phyloP scores from a whole-genome alignment of 495 filamentous ascomycete genomes.

The Platismatia glauca region DNA sequence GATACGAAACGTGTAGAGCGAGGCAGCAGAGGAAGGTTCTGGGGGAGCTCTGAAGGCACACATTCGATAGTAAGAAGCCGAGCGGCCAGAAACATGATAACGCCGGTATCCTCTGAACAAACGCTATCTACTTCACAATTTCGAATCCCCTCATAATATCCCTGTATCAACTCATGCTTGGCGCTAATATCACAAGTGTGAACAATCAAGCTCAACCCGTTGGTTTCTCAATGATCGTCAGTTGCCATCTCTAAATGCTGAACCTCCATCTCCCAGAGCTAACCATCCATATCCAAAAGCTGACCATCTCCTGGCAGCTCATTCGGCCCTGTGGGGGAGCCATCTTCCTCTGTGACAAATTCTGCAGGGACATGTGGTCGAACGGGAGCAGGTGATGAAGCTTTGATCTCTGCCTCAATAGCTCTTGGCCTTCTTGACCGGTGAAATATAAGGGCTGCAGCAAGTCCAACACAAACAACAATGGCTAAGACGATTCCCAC shows the following conservation, averaged over 20 bases:
- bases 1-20: too few species aligned
- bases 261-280: too few species aligned
- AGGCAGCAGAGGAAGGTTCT: too few species aligned
- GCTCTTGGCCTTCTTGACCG: neutral
- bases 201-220: neutral
- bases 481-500: neutral
- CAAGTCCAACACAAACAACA: neutral
- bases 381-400: neutral
- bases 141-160: neutral
- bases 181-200: neutral
- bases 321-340: neutral
- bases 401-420: neutral
- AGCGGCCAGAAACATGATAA: too few species aligned
- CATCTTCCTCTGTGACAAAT: neutral
- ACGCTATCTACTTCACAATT: too few species aligned
- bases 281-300: too few species aligned
- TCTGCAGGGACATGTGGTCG: neutral
- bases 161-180: neutral
- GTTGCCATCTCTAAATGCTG: neutral
- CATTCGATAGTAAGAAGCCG: too few species aligned
- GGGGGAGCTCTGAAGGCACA: too few species aligned
- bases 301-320: neutral
- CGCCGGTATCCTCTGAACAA: too few species aligned
- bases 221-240: neutral
- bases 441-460: neutral